phyloP scores from a whole-genome alignment of 2,329 filamentous ascomycete genomes.

The Penicillium paneum region DNA sequence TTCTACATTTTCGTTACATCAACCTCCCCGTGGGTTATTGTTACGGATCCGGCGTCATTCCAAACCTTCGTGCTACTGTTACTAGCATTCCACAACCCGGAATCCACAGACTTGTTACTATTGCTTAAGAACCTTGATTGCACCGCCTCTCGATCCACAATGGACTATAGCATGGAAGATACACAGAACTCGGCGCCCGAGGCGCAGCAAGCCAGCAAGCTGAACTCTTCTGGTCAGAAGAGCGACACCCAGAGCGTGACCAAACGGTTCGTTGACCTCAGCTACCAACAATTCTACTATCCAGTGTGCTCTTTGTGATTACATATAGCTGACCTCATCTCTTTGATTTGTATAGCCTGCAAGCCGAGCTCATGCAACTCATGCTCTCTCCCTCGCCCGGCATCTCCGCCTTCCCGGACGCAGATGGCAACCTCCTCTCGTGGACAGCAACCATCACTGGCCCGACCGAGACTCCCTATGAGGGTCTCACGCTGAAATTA shows the following conservation, averaged over 20 bases:
- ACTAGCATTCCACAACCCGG: slow-evolving; percentile 5
- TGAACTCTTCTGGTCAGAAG: slow-evolving; percentile 53
- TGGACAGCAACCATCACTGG: slow-evolving; percentile 95
- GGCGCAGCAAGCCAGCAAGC: slow-evolving; percentile 60
- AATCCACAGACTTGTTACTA: background rate
- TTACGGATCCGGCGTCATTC: slow-evolving; percentile 10
- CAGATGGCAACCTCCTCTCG: slow-evolving; percentile 81
- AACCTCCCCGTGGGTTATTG: background rate
- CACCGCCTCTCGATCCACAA: slow-evolving; percentile 24
- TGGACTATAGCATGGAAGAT: slow-evolving; percentile 59
- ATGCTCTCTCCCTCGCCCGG: slow-evolving; percentile 94
- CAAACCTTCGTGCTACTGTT: slow-evolving; percentile 1
- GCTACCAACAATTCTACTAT: background rate
- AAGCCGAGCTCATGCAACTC: slow-evolving; percentile 96
- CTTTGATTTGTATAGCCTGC: slow-evolving; percentile 59
- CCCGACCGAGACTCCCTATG: slow-evolving; percentile 87
- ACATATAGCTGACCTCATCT: background rate
- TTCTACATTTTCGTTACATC: background rate
- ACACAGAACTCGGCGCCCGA: slow-evolving; percentile 67
- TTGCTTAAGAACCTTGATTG: background rate
- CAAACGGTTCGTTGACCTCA: slow-evolving; percentile 74
- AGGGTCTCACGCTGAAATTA: slow-evolving; percentile 84
- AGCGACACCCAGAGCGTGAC: slow-evolving; percentile 71
- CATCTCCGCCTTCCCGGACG: slow-evolving; percentile 89
- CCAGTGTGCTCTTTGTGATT: background rate